phyloP scores from a whole-genome alignment of 1,284 basidiomycete genomes.

The Vanrija sp. region DNA sequence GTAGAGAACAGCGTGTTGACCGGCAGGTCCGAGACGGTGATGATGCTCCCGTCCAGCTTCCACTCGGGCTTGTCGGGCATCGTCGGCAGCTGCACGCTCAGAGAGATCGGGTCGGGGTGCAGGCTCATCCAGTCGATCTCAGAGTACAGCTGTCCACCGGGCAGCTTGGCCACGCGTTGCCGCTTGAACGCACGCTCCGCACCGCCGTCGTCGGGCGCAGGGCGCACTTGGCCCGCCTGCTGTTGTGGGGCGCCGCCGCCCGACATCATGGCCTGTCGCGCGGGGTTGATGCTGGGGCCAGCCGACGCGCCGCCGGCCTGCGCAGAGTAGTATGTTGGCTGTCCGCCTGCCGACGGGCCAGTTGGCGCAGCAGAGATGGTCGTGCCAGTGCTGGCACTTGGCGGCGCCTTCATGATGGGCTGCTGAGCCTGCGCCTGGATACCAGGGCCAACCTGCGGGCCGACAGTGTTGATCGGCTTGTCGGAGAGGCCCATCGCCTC shows the following conservation, averaged over 20 bases:
- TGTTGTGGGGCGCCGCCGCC: constrained; percentile 1
- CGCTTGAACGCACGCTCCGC: constrained; percentile 9
- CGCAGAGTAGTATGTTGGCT: too few species aligned
- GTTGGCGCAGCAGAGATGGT: constrained; percentile 48
- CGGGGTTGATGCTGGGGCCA: constrained; percentile 36
- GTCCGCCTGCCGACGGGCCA: constrained; percentile 51
- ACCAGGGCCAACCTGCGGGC: constrained; percentile 29
- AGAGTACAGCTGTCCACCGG: constrained; percentile 18
- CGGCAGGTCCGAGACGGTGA: constrained; percentile 73
- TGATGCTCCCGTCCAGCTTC: constrained; percentile 76
- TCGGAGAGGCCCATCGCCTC: constrained; percentile 57
- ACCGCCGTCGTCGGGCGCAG: constrained; percentile 11
- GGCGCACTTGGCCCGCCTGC: background rate
- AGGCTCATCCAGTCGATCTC: constrained; percentile 74
- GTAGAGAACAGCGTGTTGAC: constrained; percentile 77
- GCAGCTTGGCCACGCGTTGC: constrained; percentile 17
- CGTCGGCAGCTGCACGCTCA: constrained; percentile 72
- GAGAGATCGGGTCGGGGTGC: constrained; percentile 82
- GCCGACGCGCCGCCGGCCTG: background rate
- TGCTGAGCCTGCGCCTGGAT: constrained; percentile 21
- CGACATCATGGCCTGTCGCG: constrained; percentile 51
- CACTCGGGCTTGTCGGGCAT: constrained; percentile 80
- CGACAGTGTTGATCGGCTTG: constrained; percentile 20
- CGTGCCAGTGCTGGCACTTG: constrained; percentile 43
- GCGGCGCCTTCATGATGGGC: constrained; percentile 7